Evolutionary conservation across 768 basidiomycete genomes (phyloP), one percentile per base, ranked within the genome.

Genomic region (Mycena sanguinolenta): DNA sequence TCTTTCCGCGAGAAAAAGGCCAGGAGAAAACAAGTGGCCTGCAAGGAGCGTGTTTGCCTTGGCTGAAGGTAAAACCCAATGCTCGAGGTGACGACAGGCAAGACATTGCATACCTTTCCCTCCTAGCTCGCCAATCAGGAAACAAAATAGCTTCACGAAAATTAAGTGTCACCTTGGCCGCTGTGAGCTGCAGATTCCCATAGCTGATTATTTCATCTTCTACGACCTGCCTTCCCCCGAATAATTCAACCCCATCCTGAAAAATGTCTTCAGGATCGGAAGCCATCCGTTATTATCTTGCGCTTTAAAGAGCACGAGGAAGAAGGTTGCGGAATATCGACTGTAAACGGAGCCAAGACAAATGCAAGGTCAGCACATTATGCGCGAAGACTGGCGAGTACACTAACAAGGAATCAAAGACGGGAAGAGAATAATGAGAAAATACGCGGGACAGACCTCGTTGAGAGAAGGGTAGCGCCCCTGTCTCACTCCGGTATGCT

Each of bases 1-100:
- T 30, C 84, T 81, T 75, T 93, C 91, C 3, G 90, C 89, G 21
- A 94, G 83, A 64, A 90, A 85, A 10, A 94, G 82, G 12, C 88
- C 86, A 19, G 91, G 92, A 44, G 90, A 93, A 77, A 93, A 93
- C 4, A 93, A 82, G 70, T 91, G 90, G 78, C 93, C 91, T 58
- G 91, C 92, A 25, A 93, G 82, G 13, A 92, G 83, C 17, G 90
- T 91, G 69, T 89, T 92, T 32, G 91, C 90, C 91, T 92, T 25
- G 16, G 5, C 1, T 46, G 23, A 12, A 17, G 34, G 19, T 60
- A 49, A 30, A 39, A 21, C 4, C 13, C 4, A 42, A 34, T 17
- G 27, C 17, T 49, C 30, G 27, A 60, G n/a, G n/a, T n/a, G n/a
- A 38, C 60, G 21, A 53, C 13, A 7, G 34, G 34, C 1, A 27